Percentiles rank a stretch among this genome's conserved stretches.
Evolutionary conservation across 257 asterid species (phyloP).

Genomic region (Lantana camara): DNA sequence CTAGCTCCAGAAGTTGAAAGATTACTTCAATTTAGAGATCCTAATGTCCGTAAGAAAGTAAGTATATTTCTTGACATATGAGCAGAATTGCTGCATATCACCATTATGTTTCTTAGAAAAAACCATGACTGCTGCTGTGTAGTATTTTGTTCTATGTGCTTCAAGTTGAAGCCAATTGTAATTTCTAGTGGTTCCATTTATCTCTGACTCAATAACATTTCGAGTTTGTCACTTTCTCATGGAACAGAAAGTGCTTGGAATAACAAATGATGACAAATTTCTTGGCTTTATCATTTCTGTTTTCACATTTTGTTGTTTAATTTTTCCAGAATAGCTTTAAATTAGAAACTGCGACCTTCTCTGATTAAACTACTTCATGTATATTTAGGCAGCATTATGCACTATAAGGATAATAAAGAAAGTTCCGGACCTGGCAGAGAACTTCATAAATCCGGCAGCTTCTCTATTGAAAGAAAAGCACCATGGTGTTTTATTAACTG

Average conservation of each 20-base stretch:
- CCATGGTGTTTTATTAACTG: slow-evolving; percentile 93
- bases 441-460: slow-evolving; percentile 79
- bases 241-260: not conserved
- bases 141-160: slow-evolving; percentile 6
- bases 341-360: slow-evolving; percentile 21
- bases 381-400: slow-evolving; percentile 90
- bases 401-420: slow-evolving; percentile 89
- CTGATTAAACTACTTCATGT: slow-evolving; percentile 17
- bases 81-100: not conserved
- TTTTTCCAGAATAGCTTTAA: slow-evolving; percentile 12
- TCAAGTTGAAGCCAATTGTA: slow-evolving; percentile 18
- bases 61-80: slow-evolving; percentile 23
- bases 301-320: not conserved
- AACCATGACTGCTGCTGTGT: not conserved
- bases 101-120: slow-evolving; percentile 6
- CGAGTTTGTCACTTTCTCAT: slow-evolving; percentile 6
- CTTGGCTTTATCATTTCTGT: slow-evolving; percentile 10
- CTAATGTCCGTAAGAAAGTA: slow-evolving; percentile 91
- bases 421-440: slow-evolving; percentile 98
- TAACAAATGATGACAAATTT: not conserved
- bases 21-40: slow-evolving; percentile 89
- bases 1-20: slow-evolving; percentile 97
- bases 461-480: slow-evolving; percentile 91
- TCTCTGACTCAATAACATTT: slow-evolving; percentile 6
- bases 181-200: slow-evolving; percentile 6